These are phyloP conservation scores for Pseudogymnoascus sp. DNA, from an alignment of 2,329 filamentous ascomycete genomes.

Conservation along the genomic window DNA sequence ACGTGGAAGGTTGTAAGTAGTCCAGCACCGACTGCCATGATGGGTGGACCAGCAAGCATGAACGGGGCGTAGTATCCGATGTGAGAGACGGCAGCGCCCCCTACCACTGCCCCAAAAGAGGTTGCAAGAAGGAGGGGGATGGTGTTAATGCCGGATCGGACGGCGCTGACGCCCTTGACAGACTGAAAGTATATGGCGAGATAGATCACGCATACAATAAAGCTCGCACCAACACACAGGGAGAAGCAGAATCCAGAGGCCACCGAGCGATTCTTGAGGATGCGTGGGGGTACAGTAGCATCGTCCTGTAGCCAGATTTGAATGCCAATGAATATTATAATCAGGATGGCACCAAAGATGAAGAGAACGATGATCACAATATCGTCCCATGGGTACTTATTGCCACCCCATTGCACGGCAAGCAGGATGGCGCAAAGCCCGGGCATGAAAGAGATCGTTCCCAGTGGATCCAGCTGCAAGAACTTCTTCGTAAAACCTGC, in stretches of 20 bases:
- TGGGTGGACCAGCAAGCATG: constrained; percentile 20
- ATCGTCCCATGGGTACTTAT: constrained; percentile 34
- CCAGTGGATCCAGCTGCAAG: constrained; percentile 29
- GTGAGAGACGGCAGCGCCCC: constrained; percentile 29
- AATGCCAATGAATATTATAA: constrained; percentile 17
- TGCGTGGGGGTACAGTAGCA: constrained; percentile 31
- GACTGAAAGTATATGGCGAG: constrained; percentile 40
- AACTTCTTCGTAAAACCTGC: constrained; percentile 36
- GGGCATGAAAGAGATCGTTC: constrained; percentile 24
- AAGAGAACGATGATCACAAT: constrained; percentile 29
- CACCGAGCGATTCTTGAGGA: constrained; percentile 31
- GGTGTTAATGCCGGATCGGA: constrained; percentile 32
- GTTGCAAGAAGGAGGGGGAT: constrained; percentile 29
- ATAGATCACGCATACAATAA: constrained; percentile 31
- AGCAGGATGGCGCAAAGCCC: constrained; percentile 30
- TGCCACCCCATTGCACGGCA: constrained; percentile 34
- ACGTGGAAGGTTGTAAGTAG: constrained; percentile 32
- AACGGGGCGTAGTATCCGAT: constrained; percentile 25
- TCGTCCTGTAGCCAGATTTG: constrained; percentile 16
- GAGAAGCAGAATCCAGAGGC: constrained; percentile 26
- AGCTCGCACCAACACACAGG: constrained; percentile 27
- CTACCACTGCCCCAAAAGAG: constrained; percentile 24
- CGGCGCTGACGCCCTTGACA: constrained; percentile 32
- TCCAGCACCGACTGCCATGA: constrained; percentile 33
- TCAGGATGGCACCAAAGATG: constrained; percentile 21